A percentile compares a stretch with the other conserved stretches of the same genome.
phyloP scores from a whole-genome alignment of 352 stramenopile species.

The Pythium oligandrum region DNA sequence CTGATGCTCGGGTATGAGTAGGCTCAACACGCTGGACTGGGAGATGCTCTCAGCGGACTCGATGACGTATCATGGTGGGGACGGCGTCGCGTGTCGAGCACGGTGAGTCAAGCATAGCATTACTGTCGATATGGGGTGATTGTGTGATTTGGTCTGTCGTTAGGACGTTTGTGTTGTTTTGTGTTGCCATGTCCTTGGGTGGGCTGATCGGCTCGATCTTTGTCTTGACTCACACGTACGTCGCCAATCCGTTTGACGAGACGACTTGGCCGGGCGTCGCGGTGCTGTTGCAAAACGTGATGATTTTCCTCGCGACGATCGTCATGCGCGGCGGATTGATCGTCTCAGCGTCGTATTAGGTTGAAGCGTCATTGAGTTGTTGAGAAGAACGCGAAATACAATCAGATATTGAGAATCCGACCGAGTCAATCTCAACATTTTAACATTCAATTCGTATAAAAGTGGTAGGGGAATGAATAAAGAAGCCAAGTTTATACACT shows the following conservation, averaged over 20 bases:
- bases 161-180: slow-evolving; percentile 53
- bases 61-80: slow-evolving; percentile 27
- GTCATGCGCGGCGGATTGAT: slow-evolving; percentile 52
- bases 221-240: slow-evolving; percentile 57
- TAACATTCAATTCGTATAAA: too few relatives aligned
- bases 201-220: slow-evolving; percentile 43
- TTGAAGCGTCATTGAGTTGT: neutral
- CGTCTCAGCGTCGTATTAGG: slow-evolving; percentile 18
- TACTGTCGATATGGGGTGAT: neutral
- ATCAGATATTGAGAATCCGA: too few relatives aligned
- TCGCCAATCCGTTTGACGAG: slow-evolving; percentile 48
- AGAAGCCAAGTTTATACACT: too few relatives aligned
- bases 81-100: slow-evolving; percentile 37
- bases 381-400: too few relatives aligned
- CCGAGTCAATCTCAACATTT: too few relatives aligned
- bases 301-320: slow-evolving; percentile 52
- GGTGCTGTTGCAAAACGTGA: slow-evolving; percentile 56
- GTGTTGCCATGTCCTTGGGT: slow-evolving; percentile 34
- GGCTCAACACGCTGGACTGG: slow-evolving; percentile 62
- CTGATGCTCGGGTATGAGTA: slow-evolving; percentile 6
- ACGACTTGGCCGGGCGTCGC: slow-evolving; percentile 51
- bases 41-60: slow-evolving; percentile 49
- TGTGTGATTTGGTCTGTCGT: slow-evolving; percentile 3
- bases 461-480: too few relatives aligned
- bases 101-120: slow-evolving; percentile 17